phyloP scores from a whole-genome alignment of 1,284 basidiomycete species.

The Ganoderma resinaceum region DNA sequence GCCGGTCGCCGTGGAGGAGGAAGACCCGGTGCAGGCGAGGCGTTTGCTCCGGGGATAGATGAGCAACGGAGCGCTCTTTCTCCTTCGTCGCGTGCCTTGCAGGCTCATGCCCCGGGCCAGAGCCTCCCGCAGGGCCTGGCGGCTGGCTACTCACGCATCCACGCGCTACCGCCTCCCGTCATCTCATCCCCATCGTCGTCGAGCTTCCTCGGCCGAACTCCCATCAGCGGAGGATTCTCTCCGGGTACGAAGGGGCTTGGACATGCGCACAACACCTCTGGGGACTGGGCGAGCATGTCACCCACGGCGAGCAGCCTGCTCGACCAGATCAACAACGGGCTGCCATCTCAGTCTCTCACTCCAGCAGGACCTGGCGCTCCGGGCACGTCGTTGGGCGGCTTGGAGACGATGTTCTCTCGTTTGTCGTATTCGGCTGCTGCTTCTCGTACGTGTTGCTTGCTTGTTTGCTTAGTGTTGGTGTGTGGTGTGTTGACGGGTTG shows the following conservation, averaged over 20 bases:
- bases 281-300: slow-evolving; percentile 43
- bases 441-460: slow-evolving; percentile 33
- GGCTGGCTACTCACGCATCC: slow-evolving; percentile 85
- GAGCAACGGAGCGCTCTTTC: slow-evolving; percentile 52
- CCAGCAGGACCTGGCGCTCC: slow-evolving; percentile 11
- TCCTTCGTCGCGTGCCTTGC: slow-evolving; percentile 72
- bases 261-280: slow-evolving; percentile 35
- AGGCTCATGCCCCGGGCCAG: slow-evolving; percentile 84
- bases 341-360: slow-evolving; percentile 18
- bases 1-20: slow-evolving; percentile 35
- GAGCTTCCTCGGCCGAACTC: slow-evolving; percentile 40
- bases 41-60: slow-evolving; percentile 38
- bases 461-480: not conserved
- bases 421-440: slow-evolving; percentile 42
- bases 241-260: slow-evolving; percentile 38
- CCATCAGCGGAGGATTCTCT: slow-evolving; percentile 32
- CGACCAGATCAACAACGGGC: slow-evolving; percentile 39
- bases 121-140: slow-evolving; percentile 88
- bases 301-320: slow-evolving; percentile 37
- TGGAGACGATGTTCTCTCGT: slow-evolving; percentile 42
- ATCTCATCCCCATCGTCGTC: slow-evolving; percentile 50
- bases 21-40: slow-evolving; percentile 39
- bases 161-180: slow-evolving; percentile 65
- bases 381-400: slow-evolving; percentile 31
- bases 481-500: slow-evolving; percentile 2